Conservation (phyloP, 768 basidiomycete species). For the Calocera viscosa region DNA sequence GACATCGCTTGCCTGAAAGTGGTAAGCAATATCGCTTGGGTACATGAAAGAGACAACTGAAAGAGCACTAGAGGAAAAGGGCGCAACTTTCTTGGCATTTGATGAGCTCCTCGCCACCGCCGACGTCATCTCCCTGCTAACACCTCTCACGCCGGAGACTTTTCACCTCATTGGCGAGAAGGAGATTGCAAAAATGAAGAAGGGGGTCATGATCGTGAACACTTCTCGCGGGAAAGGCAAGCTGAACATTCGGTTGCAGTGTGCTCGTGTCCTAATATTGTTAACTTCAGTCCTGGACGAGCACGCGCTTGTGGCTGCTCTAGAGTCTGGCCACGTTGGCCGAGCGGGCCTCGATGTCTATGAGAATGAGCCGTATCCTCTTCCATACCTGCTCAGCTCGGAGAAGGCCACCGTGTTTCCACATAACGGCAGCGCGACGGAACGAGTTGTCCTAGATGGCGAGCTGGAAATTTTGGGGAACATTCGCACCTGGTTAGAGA, state of each 20-base stretch:
- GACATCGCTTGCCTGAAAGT: conserved; percentile 17
- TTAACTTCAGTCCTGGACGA: conserved; percentile 23
- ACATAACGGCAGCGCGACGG: background rate
- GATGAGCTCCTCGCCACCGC: conserved; percentile 21
- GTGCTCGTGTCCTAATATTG: background rate
- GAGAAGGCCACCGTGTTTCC: conserved; percentile 19
- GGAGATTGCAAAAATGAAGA: conserved; percentile 23
- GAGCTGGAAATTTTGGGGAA: background rate
- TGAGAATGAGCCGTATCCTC: conserved; percentile 27
- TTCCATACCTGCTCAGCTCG: conserved; percentile 21
- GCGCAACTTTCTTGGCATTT: conserved; percentile 20
- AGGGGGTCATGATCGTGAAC: conserved; percentile 26
- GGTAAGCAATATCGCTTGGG: conserved; percentile 13
- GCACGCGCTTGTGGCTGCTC: conserved; percentile 26
- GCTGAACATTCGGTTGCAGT: background rate
- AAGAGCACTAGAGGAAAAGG: conserved; percentile 18
- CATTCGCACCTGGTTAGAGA: background rate
- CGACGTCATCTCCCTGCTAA: conserved; percentile 22
- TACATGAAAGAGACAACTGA: background rate
- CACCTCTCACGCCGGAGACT: conserved; percentile 23
- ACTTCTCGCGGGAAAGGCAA: conserved; percentile 22
- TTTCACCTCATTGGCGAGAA: conserved; percentile 18
- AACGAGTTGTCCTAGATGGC: background rate
- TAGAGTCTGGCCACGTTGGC: conserved; percentile 25
- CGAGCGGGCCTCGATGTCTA: conserved; percentile 29